phyloP scores from a whole-genome alignment of 768 basidiomycete genomes.

The Suillus subaureus region DNA sequence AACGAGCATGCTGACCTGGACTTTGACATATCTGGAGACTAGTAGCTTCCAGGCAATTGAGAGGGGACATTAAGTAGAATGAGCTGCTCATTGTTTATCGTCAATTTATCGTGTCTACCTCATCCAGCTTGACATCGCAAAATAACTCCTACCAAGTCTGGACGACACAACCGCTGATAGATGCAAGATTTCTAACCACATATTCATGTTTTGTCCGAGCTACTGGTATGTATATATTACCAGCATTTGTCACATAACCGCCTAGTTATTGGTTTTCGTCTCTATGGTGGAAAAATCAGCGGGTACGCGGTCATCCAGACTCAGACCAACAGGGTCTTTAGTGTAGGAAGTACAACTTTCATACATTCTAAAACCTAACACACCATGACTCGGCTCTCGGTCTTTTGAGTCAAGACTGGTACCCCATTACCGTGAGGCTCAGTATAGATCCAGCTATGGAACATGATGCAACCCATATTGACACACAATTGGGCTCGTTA shows the following conservation, averaged over 20 bases:
- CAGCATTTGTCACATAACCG: too few species aligned
- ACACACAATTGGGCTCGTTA: too few species aligned
- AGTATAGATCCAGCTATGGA: too few species aligned
- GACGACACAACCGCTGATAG: not conserved
- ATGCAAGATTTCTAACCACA: not conserved
- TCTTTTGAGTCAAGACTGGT: too few species aligned
- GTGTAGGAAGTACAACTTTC: too few species aligned
- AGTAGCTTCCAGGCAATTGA: conserved; percentile 21
- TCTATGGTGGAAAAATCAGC: not conserved
- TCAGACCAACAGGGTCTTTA: too few species aligned
- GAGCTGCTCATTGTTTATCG: conserved; percentile 9
- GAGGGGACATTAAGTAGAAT: conserved; percentile 32
- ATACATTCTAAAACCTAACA: too few species aligned
- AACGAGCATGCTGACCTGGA: conserved; percentile 22
- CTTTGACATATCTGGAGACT: conserved; percentile 36
- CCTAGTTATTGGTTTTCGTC: not conserved
- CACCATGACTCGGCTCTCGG: too few species aligned
- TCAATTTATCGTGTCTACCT: not conserved
- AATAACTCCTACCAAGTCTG: not conserved
- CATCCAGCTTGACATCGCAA: not conserved
- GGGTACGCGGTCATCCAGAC: not conserved
- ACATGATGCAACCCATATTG: too few species aligned
- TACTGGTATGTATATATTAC: not conserved
- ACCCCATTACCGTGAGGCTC: too few species aligned
- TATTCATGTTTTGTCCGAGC: not conserved